Percentiles rank a stretch among this genome's conserved stretches.
These are phyloP conservation scores for Leccinellum albellum DNA, from an alignment of 768 basidiomycete genomes.

Conservation along the genomic window DNA sequence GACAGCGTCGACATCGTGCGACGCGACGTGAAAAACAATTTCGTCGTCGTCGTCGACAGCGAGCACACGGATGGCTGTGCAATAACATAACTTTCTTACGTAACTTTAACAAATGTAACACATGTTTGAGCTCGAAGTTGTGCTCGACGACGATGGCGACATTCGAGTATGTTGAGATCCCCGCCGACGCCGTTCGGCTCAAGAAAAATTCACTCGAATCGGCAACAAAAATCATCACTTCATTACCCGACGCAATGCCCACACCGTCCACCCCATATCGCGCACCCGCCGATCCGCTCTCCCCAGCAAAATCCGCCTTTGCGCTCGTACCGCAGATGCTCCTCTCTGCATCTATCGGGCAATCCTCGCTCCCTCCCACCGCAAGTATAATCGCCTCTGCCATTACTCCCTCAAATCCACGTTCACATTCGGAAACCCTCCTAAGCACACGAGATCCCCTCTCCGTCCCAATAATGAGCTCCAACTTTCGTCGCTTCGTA, in stretches of 20 bases:
- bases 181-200: slow-evolving; percentile 36
- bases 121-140: neutral
- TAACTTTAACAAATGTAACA: neutral
- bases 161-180: slow-evolving; percentile 41
- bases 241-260: slow-evolving; percentile 32
- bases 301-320: slow-evolving; percentile 32
- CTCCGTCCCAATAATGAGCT: slow-evolving; percentile 69
- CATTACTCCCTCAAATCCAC: slow-evolving; percentile 24
- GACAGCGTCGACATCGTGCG: slow-evolving; percentile 10
- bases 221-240: slow-evolving; percentile 39
- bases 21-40: slow-evolving; percentile 1
- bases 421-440: slow-evolving; percentile 22
- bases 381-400: slow-evolving; percentile 12
- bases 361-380: slow-evolving; percentile 5
- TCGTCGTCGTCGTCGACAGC: slow-evolving; percentile 5
- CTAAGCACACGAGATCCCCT: slow-evolving; percentile 64
- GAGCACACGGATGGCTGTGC: slow-evolving; percentile 7
- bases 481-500: slow-evolving; percentile 69
- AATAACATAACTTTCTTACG: neutral
- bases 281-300: slow-evolving; percentile 6
- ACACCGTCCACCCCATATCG: slow-evolving; percentile 6
- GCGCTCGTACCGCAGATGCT: slow-evolving; percentile 41
- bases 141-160: slow-evolving; percentile 26
- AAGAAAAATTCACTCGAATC: slow-evolving; percentile 30
- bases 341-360: slow-evolving; percentile 6